A percentile compares a stretch with the other conserved stretches of the same genome.
phyloP scores from a whole-genome alignment of 768 basidiomycete genomes.

The Butyriboletus loyo region DNA sequence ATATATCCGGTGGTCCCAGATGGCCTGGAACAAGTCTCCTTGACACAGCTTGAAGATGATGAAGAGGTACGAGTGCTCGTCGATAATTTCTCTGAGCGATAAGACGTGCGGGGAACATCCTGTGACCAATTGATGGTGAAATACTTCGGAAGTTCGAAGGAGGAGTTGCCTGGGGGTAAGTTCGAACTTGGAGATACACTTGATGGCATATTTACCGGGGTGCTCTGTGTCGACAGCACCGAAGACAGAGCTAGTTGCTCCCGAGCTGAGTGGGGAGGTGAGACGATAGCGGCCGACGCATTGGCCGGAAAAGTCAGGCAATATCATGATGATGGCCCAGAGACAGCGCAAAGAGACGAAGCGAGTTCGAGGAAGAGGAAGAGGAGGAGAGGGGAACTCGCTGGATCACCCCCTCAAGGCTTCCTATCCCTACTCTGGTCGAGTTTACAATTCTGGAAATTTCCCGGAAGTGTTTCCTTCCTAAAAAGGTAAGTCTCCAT shows the following conservation, averaged over 20 bases:
- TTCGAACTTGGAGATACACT: slow-evolving; percentile 64
- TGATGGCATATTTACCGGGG: slow-evolving; percentile 60
- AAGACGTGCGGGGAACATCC: slow-evolving; percentile 60
- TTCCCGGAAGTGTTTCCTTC: neutral
- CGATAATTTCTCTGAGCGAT: slow-evolving; percentile 61
- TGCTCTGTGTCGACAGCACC: slow-evolving; percentile 53
- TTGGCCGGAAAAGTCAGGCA: slow-evolving; percentile 51
- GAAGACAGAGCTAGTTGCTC: slow-evolving; percentile 79
- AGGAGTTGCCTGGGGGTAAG: slow-evolving; percentile 52
- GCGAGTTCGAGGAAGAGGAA: too few species aligned
- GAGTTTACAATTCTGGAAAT: neutral
- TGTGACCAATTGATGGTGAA: slow-evolving; percentile 50
- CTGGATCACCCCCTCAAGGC: neutral
- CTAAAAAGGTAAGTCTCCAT: neutral
- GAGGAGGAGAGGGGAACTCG: neutral
- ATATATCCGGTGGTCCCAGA: slow-evolving; percentile 56
- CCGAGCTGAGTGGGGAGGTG: slow-evolving; percentile 61
- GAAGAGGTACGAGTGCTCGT: slow-evolving; percentile 61
- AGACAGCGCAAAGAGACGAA: too few species aligned
- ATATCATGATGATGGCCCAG: slow-evolving; percentile 4
- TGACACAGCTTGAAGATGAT: slow-evolving; percentile 57
- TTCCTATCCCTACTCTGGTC: neutral
- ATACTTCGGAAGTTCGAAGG: slow-evolving; percentile 68
- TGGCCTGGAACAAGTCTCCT: slow-evolving; percentile 72
- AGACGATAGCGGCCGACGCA: slow-evolving; percentile 60